Evolutionary conservation across 129 eudicot genomes (phyloP).

Genomic region (Tagetes patula): DNA sequence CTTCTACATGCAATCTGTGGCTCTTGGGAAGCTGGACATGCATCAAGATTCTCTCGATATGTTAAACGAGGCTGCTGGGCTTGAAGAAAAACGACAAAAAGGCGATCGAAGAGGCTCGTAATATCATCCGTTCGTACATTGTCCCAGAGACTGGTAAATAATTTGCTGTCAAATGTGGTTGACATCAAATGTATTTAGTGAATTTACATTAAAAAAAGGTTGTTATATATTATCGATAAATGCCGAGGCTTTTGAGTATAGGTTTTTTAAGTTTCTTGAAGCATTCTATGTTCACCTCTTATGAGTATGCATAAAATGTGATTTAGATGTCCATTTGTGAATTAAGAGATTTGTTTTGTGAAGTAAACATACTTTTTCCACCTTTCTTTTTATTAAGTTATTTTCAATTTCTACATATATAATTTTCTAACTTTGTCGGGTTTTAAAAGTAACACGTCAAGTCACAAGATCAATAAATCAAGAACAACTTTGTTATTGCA

Average conservation of each 20-base stretch:
- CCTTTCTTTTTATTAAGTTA: too few relatives aligned
- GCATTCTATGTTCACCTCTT: not conserved
- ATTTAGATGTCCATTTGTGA: not conserved
- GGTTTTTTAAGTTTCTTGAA: not conserved
- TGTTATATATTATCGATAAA: slow-evolving; percentile 28
- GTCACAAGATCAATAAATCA: too few relatives aligned
- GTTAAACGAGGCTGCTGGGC: slow-evolving; percentile 73
- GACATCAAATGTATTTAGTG: slow-evolving; percentile 32
- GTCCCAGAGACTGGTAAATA: slow-evolving; percentile 24
- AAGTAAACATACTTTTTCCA: too few relatives aligned
- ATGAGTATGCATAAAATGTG: not conserved
- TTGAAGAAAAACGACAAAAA: slow-evolving; percentile 72
- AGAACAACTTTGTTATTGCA: too few relatives aligned
- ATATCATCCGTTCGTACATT: slow-evolving; percentile 12
- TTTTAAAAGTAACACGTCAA: too few relatives aligned
- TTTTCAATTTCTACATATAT: too few relatives aligned
- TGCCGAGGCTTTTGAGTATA: slow-evolving; percentile 22
- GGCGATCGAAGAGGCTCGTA: slow-evolving; percentile 41
- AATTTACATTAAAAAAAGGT: slow-evolving; percentile 21
- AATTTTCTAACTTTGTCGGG: too few relatives aligned
- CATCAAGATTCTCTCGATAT: slow-evolving; percentile 79
- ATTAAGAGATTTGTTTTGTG: too few relatives aligned
- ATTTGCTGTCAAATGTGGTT: slow-evolving; percentile 35
- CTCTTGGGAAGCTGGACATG: slow-evolving; percentile 77
- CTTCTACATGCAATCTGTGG: slow-evolving; percentile 85